Percentiles rank a stretch among this genome's conserved stretches.
Conservation (phyloP, 2,329 filamentous ascomycete species). For the Phaeosphaeriaceae sp. region DNA sequence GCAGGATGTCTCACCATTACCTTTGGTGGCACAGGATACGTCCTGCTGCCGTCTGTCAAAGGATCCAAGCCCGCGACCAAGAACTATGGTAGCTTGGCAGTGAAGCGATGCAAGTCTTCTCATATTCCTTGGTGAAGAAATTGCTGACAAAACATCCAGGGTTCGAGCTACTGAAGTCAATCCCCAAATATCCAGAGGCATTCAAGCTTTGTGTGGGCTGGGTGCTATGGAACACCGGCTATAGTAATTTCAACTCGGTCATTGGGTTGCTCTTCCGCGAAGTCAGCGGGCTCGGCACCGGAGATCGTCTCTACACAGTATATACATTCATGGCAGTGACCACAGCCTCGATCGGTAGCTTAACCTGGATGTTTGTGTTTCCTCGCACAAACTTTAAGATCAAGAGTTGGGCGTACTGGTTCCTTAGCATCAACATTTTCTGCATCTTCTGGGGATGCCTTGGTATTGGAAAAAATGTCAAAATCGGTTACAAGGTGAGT, state of each 20-base stretch:
- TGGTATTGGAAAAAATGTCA: constrained; percentile 8
- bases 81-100: constrained; percentile 6
- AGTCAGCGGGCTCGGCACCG: constrained; percentile 20
- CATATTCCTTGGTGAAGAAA: neutral
- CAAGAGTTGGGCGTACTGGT: constrained; percentile 9
- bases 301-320: constrained; percentile 20
- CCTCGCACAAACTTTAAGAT: constrained; percentile 13
- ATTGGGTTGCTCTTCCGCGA: constrained; percentile 19
- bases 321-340: constrained; percentile 25
- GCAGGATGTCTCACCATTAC: constrained; percentile 5
- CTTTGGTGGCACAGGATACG: constrained; percentile 6
- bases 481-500: constrained; percentile 6
- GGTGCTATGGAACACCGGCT: constrained; percentile 29
- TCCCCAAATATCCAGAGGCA: constrained; percentile 19
- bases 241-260: constrained; percentile 20
- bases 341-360: constrained; percentile 18
- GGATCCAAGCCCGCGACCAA: constrained; percentile 5
- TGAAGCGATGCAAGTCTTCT: constrained; percentile 1
- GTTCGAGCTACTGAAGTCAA: constrained; percentile 16
- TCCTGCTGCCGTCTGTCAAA: constrained; percentile 7
- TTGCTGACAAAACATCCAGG: constrained; percentile 4
- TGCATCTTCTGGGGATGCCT: constrained; percentile 10
- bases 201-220: constrained; percentile 28
- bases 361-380: constrained; percentile 22
- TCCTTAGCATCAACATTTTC: constrained; percentile 6